Base-by-base conservation (phyloP, 495 filamentous ascomycete genomes). In the Hyaloscypha bicolor region DNA sequence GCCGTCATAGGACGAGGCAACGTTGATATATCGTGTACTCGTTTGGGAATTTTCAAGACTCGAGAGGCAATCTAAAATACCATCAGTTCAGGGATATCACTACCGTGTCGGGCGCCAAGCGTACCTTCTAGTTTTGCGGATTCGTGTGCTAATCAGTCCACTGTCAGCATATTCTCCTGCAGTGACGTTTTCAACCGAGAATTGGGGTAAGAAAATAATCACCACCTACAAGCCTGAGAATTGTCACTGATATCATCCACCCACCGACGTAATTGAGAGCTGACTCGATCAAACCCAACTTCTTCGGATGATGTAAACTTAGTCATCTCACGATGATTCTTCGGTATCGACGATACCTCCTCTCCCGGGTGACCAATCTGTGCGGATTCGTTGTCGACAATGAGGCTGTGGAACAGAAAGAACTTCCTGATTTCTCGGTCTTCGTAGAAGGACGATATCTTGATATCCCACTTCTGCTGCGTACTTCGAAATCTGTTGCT, bases 291-390 rank as follows among this genome's bases (percentile, higher is more conserved):
- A 25, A 53, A 53, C 51, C 51, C 51, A n/a, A 53, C 51, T 21
- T 53, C 51, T 53, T n/a, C 22, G 9, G 19, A 2, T 6, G 51
- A 53, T 8, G 51, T 21, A n/a, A 53, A 53, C 51, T 53, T 53
- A 25, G 51, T 53, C 51, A 53, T 53, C 22, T 25, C 51, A 53
- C 51, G 19, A 53, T 53, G 51, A 53, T 53, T 53, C 16, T 53
- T 25, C 22, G 51, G 51, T 53, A 53, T 53, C 6, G 19, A 21
- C 19, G 19, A n/a, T 53, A 53, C 51, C 19, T 21, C 51, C 22
- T 53, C 51, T 21, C 19, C 51, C 0, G 51, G 9, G 22, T 21
- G 22, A 16, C 51, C 51, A n/a, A 53, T 53, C 22, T 21, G 19
- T 1, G 51, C 51, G 19, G 51, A 53, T 21, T 53, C 51, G 6